These are phyloP conservation scores for Nicotiana otophora DNA, from an alignment of 257 asterid genomes.

Conservation along the genomic window DNA sequence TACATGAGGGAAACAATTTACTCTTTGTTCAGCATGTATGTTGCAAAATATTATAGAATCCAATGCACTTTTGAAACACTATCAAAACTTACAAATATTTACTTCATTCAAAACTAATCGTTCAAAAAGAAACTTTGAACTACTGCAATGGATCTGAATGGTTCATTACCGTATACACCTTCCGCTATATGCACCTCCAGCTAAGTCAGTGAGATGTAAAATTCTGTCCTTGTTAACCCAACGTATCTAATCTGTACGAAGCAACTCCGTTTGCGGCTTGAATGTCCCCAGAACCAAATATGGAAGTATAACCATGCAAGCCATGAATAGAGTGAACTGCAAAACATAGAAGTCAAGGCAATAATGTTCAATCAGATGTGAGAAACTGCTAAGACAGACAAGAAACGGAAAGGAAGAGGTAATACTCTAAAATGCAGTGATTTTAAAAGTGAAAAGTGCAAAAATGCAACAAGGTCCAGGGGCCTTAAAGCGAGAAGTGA, in stretches of 20 bases:
- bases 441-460: too few relatives aligned
- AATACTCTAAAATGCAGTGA: not conserved
- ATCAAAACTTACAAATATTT: slow-evolving; percentile 7
- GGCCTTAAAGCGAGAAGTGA: too few relatives aligned
- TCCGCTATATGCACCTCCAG: not conserved
- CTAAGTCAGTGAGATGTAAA: slow-evolving; percentile 4
- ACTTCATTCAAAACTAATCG: not conserved
- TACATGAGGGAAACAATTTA: not conserved
- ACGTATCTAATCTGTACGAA: slow-evolving; percentile 44
- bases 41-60: not conserved
- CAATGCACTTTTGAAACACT: not conserved
- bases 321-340: slow-evolving; percentile 70
- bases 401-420: not conserved
- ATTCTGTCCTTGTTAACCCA: slow-evolving; percentile 7
- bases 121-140: not conserved
- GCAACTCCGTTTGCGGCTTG: slow-evolving; percentile 38
- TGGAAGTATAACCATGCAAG: slow-evolving; percentile 50
- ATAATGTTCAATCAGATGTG: not conserved
- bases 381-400: not conserved
- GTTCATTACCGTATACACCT: not conserved
- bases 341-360: slow-evolving; percentile 13
- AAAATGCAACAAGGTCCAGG: too few relatives aligned
- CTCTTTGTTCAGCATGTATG: not conserved
- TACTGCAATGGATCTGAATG: not conserved
- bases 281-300: slow-evolving; percentile 39